These are phyloP conservation scores for Gymnopilus junonius DNA, from an alignment of 768 basidiomycete species.

Conservation along the genomic window DNA sequence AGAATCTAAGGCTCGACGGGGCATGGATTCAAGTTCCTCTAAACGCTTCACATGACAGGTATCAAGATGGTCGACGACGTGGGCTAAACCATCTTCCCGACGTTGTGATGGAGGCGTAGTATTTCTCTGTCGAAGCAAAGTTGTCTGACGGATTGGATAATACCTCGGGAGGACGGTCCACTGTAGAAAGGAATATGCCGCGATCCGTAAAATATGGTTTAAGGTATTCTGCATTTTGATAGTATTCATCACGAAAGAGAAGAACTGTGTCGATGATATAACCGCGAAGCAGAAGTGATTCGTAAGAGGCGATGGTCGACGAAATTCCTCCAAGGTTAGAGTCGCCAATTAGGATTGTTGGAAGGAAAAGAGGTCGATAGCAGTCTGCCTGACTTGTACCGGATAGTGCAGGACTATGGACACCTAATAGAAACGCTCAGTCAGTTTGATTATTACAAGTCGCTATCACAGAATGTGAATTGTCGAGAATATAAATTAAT, in stretches of 20 bases:
- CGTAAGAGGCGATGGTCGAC: conserved; percentile 88
- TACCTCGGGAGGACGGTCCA: conserved; percentile 63
- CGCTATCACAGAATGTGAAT: neutral
- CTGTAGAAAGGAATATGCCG: conserved; percentile 55
- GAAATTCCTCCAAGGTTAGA: conserved; percentile 93
- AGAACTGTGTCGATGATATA: conserved; percentile 86
- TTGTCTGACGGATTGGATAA: conserved; percentile 50
- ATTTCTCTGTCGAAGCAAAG: conserved; percentile 58
- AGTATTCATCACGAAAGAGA: conserved; percentile 85
- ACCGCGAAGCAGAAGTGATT: conserved; percentile 88
- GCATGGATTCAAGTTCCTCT: conserved; percentile 77
- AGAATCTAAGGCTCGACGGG: conserved; percentile 71
- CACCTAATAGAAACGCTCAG: conserved; percentile 53
- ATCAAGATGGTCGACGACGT: conserved; percentile 63
- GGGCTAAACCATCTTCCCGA: conserved; percentile 42
- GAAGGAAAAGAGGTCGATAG: conserved; percentile 87
- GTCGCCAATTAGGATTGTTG: conserved; percentile 87
- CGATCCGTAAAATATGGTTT: conserved; percentile 77
- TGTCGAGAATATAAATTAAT: neutral
- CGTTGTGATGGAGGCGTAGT: conserved; percentile 62
- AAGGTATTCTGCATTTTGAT: conserved; percentile 87
- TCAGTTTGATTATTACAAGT: conserved; percentile 3
- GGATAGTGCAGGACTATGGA: conserved; percentile 88
- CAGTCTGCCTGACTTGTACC: conserved; percentile 84
- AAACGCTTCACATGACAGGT: conserved; percentile 65